These are phyloP conservation scores for Daldinia decipiens DNA, from an alignment of 495 filamentous ascomycete species.

Conservation along the genomic window DNA sequence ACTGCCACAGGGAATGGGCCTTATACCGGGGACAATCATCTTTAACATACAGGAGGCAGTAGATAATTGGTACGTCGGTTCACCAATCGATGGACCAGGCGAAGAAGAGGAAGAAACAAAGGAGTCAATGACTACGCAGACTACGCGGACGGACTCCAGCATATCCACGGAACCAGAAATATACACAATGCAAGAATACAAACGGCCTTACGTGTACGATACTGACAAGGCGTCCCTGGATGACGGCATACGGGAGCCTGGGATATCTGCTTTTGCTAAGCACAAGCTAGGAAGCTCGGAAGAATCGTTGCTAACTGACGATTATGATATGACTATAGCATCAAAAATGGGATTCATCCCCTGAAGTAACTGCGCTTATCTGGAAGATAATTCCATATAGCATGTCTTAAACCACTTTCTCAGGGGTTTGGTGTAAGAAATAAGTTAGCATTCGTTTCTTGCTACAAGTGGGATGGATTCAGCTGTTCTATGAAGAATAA, in stretches of 20 bases:
- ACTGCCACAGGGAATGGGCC: not conserved
- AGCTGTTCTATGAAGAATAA: slow-evolving; percentile 13
- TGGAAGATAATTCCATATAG: not conserved
- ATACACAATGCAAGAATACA: not conserved
- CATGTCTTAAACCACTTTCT: not conserved
- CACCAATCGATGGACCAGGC: not conserved
- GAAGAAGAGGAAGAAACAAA: slow-evolving; percentile 4
- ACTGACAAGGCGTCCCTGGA: not conserved
- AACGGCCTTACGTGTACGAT: not conserved
- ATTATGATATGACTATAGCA: slow-evolving; percentile 32
- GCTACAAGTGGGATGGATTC: not conserved
- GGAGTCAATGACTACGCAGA: not conserved
- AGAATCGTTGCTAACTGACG: slow-evolving; percentile 14
- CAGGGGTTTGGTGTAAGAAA: slow-evolving; percentile 1
- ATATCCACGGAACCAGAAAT: not conserved
- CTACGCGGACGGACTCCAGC: not conserved
- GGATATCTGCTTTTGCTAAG: not conserved
- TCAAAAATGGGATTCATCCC: slow-evolving; percentile 30
- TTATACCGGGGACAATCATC: slow-evolving; percentile 11
- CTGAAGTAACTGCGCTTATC: not conserved
- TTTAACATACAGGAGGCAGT: slow-evolving; percentile 29
- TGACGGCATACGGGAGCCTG: slow-evolving; percentile 6
- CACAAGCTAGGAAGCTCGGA: not conserved
- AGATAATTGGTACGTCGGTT: slow-evolving; percentile 16
- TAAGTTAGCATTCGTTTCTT: slow-evolving; percentile 18